phyloP scores from a whole-genome alignment of 164 flowering plant species.

The Sextonia rubra region DNA sequence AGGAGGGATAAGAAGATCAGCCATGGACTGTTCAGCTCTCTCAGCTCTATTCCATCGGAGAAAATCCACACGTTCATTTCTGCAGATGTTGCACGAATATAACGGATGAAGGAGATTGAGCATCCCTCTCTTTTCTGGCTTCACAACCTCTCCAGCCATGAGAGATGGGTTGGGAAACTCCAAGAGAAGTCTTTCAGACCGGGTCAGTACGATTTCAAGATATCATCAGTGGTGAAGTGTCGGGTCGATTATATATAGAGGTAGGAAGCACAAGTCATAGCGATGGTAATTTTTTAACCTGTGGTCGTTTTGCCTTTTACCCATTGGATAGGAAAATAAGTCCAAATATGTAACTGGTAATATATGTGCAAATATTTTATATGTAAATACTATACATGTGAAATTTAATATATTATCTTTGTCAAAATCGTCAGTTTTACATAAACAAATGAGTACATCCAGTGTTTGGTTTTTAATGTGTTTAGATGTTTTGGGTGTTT shows the following conservation, averaged over 20 bases:
- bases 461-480: no score
- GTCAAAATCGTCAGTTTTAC: no score
- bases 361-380: no score
- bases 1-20: conserved; percentile 39
- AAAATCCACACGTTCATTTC: conserved; percentile 26
- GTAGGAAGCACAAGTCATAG: background rate
- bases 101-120: conserved; percentile 29
- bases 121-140: conserved; percentile 31
- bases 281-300: background rate
- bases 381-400: no score
- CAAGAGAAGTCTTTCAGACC: no score
- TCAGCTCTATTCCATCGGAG: conserved; percentile 9
- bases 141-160: conserved; percentile 19
- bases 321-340: no score
- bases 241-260: background rate
- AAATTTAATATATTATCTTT: no score
- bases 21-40: conserved; percentile 31
- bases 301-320: no score
- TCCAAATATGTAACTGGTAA: no score
- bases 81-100: conserved; percentile 9
- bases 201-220: background rate
- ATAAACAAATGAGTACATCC: no score
- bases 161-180: background rate
- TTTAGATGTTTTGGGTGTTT: no score
- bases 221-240: background rate